Evolutionary conservation across 441 rosid species (phyloP), one percentile per base, ranked within the genome.

Genomic region (Metrosideros polymorpha): DNA sequence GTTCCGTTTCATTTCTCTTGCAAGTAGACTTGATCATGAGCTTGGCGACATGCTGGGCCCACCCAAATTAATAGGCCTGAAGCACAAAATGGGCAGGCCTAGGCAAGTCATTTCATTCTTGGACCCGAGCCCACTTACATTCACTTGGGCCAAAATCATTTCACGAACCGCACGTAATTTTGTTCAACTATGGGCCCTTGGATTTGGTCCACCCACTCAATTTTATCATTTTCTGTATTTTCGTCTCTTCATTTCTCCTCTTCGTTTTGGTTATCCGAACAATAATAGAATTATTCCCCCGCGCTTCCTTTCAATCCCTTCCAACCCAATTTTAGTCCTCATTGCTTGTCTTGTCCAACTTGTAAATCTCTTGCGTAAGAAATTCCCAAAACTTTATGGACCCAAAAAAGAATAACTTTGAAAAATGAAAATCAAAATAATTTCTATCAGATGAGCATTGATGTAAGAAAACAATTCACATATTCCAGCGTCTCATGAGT

Each of bases 401-500:
- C 15, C 2, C 19, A 1, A 10, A 4, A 2, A 35, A 66, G 32
- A 63, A 18, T 8, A 32, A 35, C 22, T 9, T 71, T n/a, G 1
- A 71, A 71, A 39, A 10, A 2, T 5, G 3, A 66, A 35, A 10
- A 19, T 66, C 45, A 10, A 19, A 27, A 56, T 1, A 3, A 27
- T 53, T 18, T 55, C 12, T 25, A 25, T 9, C 12, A 5, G 1
- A 22, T 10, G 1, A 6, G 0, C 13, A 0, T 32, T 0, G 3
- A 63, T 15, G 0, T 15, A 7, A 15, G 9, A 9, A 9, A 61
- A 32, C 0, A 1, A 9, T 8, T 4, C 10, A 2, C 0, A 22
- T 8, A 63, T 32, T 6, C 27, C 27, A 66, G 14, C 7, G 3
- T 35, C 24, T 0, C 14, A 66, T 66, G 8, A 2, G 19, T 19